A percentile compares a stretch with the other conserved stretches of the same genome.
Conservation (phyloP, 1,284 basidiomycete genomes). For the Amylostereum areolatum region DNA sequence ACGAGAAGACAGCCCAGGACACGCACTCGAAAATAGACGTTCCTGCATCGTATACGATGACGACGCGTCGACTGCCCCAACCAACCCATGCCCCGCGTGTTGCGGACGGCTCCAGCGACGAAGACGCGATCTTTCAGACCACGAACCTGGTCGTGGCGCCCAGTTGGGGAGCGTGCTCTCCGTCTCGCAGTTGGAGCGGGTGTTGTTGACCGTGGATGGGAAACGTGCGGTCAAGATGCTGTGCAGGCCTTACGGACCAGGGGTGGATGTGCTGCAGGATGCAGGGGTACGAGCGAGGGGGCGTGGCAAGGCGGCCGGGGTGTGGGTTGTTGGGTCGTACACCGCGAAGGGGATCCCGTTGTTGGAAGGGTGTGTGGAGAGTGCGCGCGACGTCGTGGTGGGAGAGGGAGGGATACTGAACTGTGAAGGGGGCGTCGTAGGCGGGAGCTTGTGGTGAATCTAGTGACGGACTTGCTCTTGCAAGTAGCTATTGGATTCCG, state of each 20-base stretch:
- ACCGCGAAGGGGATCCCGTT: constrained; percentile 56
- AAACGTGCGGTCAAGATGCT: constrained; percentile 45
- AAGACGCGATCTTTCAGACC: constrained; percentile 50
- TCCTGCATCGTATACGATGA: constrained; percentile 58
- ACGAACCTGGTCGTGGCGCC: constrained; percentile 66
- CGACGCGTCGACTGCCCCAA: constrained; percentile 47
- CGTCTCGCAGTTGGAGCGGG: constrained; percentile 55
- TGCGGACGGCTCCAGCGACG: constrained; percentile 10
- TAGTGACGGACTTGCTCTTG: too few relatives aligned
- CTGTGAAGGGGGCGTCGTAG: constrained; percentile 17
- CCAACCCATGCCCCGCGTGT: constrained; percentile 26
- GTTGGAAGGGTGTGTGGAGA: constrained; percentile 60
- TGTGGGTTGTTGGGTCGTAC: constrained; percentile 58
- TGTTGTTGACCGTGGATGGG: constrained; percentile 43
- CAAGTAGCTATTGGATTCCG: too few relatives aligned
- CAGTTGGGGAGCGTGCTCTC: constrained; percentile 43
- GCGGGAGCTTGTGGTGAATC: constrained; percentile 8
- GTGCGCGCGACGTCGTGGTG: constrained; percentile 47
- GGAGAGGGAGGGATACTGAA: constrained; percentile 29
- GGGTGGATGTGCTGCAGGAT: constrained; percentile 50
- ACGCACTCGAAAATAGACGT: too few relatives aligned
- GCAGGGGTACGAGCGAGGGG: constrained; percentile 21
- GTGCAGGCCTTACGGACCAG: constrained; percentile 26
- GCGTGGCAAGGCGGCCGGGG: constrained; percentile 32
- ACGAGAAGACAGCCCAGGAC: too few relatives aligned